Evolutionary conservation across 202 grass and related monocot genomes (phyloP).

Genomic region (Setaria italica): DNA sequence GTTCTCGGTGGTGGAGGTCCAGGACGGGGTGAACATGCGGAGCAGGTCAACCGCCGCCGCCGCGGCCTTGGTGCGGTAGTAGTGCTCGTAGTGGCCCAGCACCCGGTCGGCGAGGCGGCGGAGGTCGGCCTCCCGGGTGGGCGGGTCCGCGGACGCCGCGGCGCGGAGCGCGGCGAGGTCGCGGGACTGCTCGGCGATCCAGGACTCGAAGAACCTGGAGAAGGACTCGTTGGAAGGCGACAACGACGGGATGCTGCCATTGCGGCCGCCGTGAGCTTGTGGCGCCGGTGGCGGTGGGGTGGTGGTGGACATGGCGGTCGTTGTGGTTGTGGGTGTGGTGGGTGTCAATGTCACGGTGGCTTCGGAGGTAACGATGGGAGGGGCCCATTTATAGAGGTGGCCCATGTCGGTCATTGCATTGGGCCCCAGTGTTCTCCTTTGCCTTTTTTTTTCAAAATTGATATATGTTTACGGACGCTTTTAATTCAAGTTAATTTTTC

Average conservation of each 20-base stretch:
- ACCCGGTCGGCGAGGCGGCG: slow-evolving; percentile 48
- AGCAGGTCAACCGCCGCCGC: slow-evolving; percentile 48
- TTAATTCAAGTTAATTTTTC: no score
- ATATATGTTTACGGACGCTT: no score
- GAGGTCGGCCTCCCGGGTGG: slow-evolving; percentile 12
- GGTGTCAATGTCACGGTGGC: not conserved
- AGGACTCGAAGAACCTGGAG: slow-evolving; percentile 64
- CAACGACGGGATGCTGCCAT: not conserved
- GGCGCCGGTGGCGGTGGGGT: slow-evolving; percentile 9
- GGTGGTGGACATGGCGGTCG: slow-evolving; percentile 36
- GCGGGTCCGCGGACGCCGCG: slow-evolving; percentile 9
- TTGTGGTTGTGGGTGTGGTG: not conserved
- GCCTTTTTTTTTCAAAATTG: not conserved
- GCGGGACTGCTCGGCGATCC: slow-evolving; percentile 64
- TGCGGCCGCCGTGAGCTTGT: not conserved
- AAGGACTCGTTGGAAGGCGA: slow-evolving; percentile 31
- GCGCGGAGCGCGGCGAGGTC: slow-evolving; percentile 62
- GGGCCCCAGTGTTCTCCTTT: not conserved
- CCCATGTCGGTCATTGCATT: not conserved
- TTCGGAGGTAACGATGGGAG: not conserved
- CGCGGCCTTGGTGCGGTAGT: slow-evolving; percentile 68
- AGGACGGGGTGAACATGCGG: slow-evolving; percentile 75
- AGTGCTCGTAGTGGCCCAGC: slow-evolving; percentile 75
- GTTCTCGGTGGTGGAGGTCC: slow-evolving; percentile 84
- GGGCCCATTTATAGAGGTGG: not conserved